Evolutionary conservation across 345 rosid genomes (phyloP).

Genomic region (Murraya paniculata): DNA sequence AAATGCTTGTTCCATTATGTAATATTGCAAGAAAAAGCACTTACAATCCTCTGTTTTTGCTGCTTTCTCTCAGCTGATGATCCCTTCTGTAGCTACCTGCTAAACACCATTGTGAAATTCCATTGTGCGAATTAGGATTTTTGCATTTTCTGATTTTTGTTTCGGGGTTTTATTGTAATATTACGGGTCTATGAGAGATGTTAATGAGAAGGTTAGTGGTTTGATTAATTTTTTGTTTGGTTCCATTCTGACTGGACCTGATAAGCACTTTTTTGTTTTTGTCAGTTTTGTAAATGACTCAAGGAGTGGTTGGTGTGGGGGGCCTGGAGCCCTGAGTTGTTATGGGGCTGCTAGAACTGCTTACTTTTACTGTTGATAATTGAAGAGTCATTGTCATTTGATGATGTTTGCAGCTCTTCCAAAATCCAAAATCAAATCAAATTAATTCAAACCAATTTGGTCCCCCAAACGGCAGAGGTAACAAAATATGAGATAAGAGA

Average conservation of each 20-base stretch:
- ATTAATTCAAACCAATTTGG: slow-evolving; percentile 11
- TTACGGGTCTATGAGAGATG: background rate
- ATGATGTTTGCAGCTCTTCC: background rate
- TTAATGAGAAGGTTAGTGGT: slow-evolving; percentile 3
- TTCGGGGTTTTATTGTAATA: background rate
- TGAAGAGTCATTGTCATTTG: background rate
- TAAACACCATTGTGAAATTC: slow-evolving; percentile 15
- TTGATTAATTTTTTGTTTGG: background rate
- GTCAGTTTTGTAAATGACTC: slow-evolving; percentile 8
- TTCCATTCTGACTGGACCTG: background rate
- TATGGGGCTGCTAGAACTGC: background rate
- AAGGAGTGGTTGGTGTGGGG: slow-evolving; percentile 21
- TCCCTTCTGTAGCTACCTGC: background rate
- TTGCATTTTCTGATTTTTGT: background rate
- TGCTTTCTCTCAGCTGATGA: background rate
- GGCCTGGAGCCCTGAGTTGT: background rate
- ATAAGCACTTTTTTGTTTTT: slow-evolving; percentile 7
- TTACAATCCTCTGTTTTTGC: background rate
- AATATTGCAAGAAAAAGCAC: background rate
- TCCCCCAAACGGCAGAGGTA: background rate
- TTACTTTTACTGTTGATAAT: background rate
- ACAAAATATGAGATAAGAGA: background rate
- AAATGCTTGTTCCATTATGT: slow-evolving; percentile 90
- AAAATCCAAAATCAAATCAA: background rate
- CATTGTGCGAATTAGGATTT: background rate